A percentile compares a stretch with the other conserved stretches of the same genome.
Conservation (phyloP, 257 asterid species). For the Schizonepeta tenuifolia region DNA sequence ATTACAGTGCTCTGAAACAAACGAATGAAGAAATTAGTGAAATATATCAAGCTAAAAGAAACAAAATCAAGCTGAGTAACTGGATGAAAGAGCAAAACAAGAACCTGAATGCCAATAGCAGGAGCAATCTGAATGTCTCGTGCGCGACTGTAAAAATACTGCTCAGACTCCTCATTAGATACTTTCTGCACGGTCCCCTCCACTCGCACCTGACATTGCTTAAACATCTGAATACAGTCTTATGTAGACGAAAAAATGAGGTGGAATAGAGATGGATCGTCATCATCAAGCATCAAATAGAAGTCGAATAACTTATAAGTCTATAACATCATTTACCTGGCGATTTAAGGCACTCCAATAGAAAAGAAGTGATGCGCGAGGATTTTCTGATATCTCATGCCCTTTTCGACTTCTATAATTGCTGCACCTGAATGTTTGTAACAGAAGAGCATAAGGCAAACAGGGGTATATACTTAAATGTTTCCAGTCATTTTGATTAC, state of each 20-base stretch:
- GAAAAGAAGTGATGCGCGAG: constrained; percentile 63
- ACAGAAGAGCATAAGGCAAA: not conserved
- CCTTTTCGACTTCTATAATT: constrained; percentile 65
- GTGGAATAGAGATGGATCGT: not conserved
- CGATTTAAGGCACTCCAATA: constrained; percentile 62
- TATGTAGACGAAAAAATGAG: not conserved
- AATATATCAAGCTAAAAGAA: constrained; percentile 1
- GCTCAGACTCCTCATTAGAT: constrained; percentile 61
- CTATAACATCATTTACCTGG: constrained; percentile 44
- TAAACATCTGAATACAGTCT: not conserved
- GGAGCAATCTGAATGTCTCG: constrained; percentile 65
- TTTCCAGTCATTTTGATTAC: not conserved
- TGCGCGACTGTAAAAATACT: constrained; percentile 57
- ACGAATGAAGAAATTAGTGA: constrained; percentile 10
- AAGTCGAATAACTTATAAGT: not conserved
- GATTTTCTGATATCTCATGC: constrained; percentile 60
- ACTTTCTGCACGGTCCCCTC: constrained; percentile 67
- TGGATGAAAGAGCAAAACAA: not conserved
- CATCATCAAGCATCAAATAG: not conserved
- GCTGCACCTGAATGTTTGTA: constrained; percentile 53
- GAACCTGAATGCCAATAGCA: constrained; percentile 60
- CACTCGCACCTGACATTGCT: constrained; percentile 52
- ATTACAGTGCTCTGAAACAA: constrained; percentile 40
- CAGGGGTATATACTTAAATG: too few relatives aligned
- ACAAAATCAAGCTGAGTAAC: not conserved